Percentiles rank a stretch among this genome's conserved stretches.
Conservation (phyloP, 2,329 filamentous ascomycete genomes). For the Phoma sp. region DNA sequence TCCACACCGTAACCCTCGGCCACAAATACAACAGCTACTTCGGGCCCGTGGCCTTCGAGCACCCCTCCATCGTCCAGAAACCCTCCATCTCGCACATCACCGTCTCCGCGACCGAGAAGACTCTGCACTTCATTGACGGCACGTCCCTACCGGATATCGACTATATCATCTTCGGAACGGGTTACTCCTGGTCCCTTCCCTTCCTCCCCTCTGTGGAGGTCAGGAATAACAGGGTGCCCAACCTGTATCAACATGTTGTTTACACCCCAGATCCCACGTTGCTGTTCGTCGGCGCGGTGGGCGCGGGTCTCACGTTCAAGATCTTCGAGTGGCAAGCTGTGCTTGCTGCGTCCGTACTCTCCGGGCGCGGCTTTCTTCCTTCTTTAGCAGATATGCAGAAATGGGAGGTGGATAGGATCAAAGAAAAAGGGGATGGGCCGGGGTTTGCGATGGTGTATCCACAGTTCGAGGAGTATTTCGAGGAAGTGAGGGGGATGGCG, state of each 20-base stretch:
- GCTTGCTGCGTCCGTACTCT: slow-evolving; percentile 63
- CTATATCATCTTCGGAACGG: slow-evolving; percentile 69
- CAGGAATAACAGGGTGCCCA: slow-evolving; percentile 62
- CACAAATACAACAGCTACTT: slow-evolving; percentile 62
- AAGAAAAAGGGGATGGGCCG: slow-evolving; percentile 61
- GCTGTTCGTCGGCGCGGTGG: slow-evolving; percentile 64
- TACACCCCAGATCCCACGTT: slow-evolving; percentile 61
- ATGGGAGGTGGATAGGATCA: slow-evolving; percentile 65
- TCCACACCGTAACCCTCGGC: slow-evolving; percentile 62
- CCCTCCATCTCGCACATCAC: slow-evolving; percentile 58
- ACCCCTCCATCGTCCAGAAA: slow-evolving; percentile 58
- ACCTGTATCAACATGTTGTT: slow-evolving; percentile 65
- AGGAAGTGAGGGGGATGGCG: slow-evolving; percentile 58
- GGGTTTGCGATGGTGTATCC: slow-evolving; percentile 65
- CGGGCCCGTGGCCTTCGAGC: slow-evolving; percentile 64
- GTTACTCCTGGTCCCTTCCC: slow-evolving; percentile 68
- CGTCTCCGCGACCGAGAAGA: slow-evolving; percentile 42
- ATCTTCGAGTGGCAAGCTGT: slow-evolving; percentile 74
- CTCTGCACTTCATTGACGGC: slow-evolving; percentile 64
- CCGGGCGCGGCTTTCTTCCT: slow-evolving; percentile 61
- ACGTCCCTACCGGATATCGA: slow-evolving; percentile 61
- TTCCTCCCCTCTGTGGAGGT: slow-evolving; percentile 57
- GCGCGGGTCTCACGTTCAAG: slow-evolving; percentile 64
- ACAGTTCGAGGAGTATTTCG: slow-evolving; percentile 70
- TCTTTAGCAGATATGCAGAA: slow-evolving; percentile 54